Evolutionary conservation across 2,329 filamentous ascomycete genomes (phyloP).

Genomic region (Microthyrium microscopicum): DNA sequence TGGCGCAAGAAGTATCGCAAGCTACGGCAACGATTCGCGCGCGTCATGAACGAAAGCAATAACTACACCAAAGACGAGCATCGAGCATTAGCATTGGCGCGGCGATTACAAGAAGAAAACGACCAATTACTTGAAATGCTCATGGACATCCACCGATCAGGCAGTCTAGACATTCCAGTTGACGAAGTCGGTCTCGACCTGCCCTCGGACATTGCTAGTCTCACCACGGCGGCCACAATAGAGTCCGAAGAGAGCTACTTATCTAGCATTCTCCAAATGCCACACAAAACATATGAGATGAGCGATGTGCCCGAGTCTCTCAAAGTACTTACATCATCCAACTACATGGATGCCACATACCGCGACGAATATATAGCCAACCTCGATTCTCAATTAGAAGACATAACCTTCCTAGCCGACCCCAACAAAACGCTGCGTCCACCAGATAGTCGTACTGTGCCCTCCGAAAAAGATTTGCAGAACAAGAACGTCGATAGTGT

Average conservation of each 20-base stretch:
- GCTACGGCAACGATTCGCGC: conserved; percentile 65
- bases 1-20: conserved; percentile 78
- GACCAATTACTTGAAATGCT: conserved; percentile 82
- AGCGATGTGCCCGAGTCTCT: neutral
- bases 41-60: conserved; percentile 65
- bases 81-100: conserved; percentile 63
- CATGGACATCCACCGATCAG: conserved; percentile 72
- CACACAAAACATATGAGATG: conserved; percentile 12
- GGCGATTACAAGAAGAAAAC: conserved; percentile 75
- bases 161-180: conserved; percentile 39
- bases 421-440: conserved; percentile 4
- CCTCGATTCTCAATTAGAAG: conserved; percentile 37
- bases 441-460: conserved; percentile 22
- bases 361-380: conserved; percentile 58
- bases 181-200: conserved; percentile 5
- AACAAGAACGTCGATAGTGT: conserved; percentile 76
- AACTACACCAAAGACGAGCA: conserved; percentile 67
- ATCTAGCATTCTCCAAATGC: too few species aligned
- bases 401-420: conserved; percentile 17
- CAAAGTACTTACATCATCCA: conserved; percentile 30
- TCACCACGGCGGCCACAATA: too few species aligned
- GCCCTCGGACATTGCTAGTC: too few species aligned
- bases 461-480: conserved; percentile 33
- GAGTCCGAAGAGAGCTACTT: too few species aligned
- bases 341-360: conserved; percentile 53